Base-by-base conservation (phyloP, 331 rosid species). In the Rosa hybrid region DNA sequence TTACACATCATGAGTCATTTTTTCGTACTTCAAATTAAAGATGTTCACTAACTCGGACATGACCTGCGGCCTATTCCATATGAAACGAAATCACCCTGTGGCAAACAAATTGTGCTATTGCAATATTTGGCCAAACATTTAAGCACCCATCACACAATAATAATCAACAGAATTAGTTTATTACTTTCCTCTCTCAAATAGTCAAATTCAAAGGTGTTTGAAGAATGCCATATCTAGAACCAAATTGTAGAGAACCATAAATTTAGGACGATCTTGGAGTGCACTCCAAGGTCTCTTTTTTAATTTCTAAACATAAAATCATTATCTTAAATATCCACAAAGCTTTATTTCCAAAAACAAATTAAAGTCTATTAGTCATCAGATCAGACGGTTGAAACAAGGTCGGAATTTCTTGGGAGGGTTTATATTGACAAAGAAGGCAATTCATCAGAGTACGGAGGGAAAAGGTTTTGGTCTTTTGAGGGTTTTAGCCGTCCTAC, bases 401-500 rank as follows among this genome's bases (percentile, higher is more conserved):
- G 5, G 14, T 57, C 4, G 64, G 30, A 57, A 10, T 20, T 7
- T 57, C 8, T 20, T 57, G 64, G 30, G 65, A 20, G 34, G 34
- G 27, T 63, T 12, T 25, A 25, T 34, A 38, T 3, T 42, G 12
- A 11, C 56, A 44, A 6, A 17, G 18, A 5, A 27, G 44, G 59
- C 71, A 59, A 44, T 44, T 76, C 4, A 59, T 45, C 60, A 76
- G 45, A 76, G 8, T 8, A 20, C 71, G 45, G 71, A 76, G 59
- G 71, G 59, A 44, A 44, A 60, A 34, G 39, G 39, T 34, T 34
- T 34, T 34, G 39, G 39, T 34, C 39, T 34, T 3, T 34, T 34
- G 20, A 48, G 27, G 69, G 12, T 20, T 27, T 27, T 2, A 1
- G 20, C 44, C 44, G 57, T 60, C 23, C 1, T 53, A 53, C 63